These are phyloP conservation scores for Oryza meyeriana DNA, from an alignment of 176 grass and related monocot species.

Conservation along the genomic window DNA sequence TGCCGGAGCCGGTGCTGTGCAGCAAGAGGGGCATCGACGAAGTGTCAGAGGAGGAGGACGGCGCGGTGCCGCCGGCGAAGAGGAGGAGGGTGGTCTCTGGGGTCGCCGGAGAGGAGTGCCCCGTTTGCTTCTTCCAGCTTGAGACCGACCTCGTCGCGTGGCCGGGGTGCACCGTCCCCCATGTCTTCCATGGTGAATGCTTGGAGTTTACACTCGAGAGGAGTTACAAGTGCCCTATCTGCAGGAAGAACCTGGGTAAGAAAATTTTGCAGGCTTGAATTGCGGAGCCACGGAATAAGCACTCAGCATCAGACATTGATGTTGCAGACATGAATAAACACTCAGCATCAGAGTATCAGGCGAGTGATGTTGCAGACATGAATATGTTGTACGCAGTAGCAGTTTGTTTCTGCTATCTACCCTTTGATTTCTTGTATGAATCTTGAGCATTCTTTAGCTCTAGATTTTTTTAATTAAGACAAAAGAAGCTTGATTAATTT, in stretches of 20 bases:
- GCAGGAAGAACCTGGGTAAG: not conserved
- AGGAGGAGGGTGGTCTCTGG: not conserved
- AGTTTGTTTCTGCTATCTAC: not conserved
- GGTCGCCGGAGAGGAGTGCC: constrained; percentile 5
- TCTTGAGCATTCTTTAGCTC: not conserved
- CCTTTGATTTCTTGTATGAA: too few species aligned
- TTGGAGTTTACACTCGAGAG: not conserved
- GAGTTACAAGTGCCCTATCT: not conserved
- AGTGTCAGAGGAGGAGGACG: not conserved
- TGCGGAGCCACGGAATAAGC: not conserved
- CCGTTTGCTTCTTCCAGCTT: not conserved
- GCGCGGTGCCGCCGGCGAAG: not conserved
- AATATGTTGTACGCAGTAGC: not conserved
- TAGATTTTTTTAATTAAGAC: not conserved
- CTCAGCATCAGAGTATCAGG: not conserved
- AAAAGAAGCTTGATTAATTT: too few species aligned
- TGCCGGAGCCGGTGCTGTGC: constrained; percentile 15
- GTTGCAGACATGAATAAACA: not conserved
- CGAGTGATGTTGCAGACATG: too few species aligned
- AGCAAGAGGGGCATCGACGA: too few species aligned
- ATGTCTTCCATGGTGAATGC: constrained; percentile 36
- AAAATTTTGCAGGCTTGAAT: not conserved
- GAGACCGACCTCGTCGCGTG: constrained; percentile 12
- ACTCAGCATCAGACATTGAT: too few species aligned
- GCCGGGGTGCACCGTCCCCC: constrained; percentile 20